Percentiles rank a stretch among this genome's conserved stretches.
Evolutionary conservation across 306 rosid genomes (phyloP).

Genomic region (Trifolium fragiferum): DNA sequence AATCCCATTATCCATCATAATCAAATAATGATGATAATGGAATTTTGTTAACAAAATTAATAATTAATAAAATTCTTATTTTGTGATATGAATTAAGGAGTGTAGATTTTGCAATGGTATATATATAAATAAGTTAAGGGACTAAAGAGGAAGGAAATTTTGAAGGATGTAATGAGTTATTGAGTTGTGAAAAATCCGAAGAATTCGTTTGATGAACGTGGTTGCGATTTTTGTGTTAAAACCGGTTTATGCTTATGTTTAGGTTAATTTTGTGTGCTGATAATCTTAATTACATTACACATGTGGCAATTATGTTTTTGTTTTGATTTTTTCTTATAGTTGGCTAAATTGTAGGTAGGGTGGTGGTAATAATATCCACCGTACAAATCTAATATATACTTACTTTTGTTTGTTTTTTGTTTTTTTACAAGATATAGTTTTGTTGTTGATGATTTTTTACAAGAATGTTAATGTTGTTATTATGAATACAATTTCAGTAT

Average conservation of each 20-base stretch:
- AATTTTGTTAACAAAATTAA: neutral
- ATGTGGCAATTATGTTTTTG: neutral
- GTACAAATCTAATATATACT: too few relatives aligned
- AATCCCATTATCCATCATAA: conserved; percentile 27
- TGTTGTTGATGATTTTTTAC: too few relatives aligned
- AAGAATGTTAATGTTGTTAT: too few relatives aligned
- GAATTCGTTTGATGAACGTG: conserved; percentile 52
- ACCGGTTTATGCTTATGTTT: conserved; percentile 29
- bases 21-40: too few relatives aligned
- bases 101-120: neutral
- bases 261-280: neutral
- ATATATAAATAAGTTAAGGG: conserved; percentile 2
- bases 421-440: too few relatives aligned
- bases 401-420: too few relatives aligned
- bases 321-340: neutral
- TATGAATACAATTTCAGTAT: too few relatives aligned
- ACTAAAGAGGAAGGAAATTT: neutral
- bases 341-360: too few relatives aligned
- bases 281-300: neutral
- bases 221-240: conserved; percentile 37
- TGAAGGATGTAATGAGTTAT: neutral
- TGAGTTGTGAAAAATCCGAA: conserved; percentile 38
- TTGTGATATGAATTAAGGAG: neutral
- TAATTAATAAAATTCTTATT: neutral
- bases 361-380: too few relatives aligned